Evolutionary conservation across 257 asterid species (phyloP).

Genomic region (Leonotis leonurus): DNA sequence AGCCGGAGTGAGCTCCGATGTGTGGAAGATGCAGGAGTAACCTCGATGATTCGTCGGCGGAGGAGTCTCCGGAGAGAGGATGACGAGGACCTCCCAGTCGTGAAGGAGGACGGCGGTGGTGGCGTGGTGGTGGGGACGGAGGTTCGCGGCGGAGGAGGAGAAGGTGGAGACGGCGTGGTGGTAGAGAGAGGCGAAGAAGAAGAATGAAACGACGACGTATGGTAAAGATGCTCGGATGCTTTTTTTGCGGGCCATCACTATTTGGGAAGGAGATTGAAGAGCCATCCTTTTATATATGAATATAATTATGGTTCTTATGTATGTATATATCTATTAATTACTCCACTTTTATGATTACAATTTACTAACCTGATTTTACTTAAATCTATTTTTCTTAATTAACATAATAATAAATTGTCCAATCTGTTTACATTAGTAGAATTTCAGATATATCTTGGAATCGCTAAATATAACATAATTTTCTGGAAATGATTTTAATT

Average conservation of each 20-base stretch:
- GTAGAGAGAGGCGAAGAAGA: constrained; percentile 46
- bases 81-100: constrained; percentile 71
- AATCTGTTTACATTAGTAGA: too few species aligned
- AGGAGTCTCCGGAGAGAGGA: constrained; percentile 30
- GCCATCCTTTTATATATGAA: constrained; percentile 3
- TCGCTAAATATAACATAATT: too few species aligned
- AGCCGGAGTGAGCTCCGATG: constrained; percentile 35
- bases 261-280: not conserved
- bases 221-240: constrained; percentile 38
- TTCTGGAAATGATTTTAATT: too few species aligned
- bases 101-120: constrained; percentile 57
- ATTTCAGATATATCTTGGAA: too few species aligned
- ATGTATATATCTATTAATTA: too few species aligned
- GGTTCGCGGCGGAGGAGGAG: constrained; percentile 7
- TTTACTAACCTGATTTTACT: too few species aligned
- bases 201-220: constrained; percentile 35
- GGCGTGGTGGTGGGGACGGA: constrained; percentile 14
- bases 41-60: constrained; percentile 2
- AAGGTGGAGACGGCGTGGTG: constrained; percentile 32
- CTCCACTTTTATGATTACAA: too few species aligned
- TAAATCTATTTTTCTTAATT: too few species aligned
- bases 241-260: constrained; percentile 44
- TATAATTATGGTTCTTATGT: not conserved
- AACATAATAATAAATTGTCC: too few species aligned
- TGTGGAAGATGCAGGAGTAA: constrained; percentile 40